Evolutionary conservation across 129 eudicot species (phyloP), one percentile per base, ranked within the genome.

Genomic region (Logfia minima): DNA sequence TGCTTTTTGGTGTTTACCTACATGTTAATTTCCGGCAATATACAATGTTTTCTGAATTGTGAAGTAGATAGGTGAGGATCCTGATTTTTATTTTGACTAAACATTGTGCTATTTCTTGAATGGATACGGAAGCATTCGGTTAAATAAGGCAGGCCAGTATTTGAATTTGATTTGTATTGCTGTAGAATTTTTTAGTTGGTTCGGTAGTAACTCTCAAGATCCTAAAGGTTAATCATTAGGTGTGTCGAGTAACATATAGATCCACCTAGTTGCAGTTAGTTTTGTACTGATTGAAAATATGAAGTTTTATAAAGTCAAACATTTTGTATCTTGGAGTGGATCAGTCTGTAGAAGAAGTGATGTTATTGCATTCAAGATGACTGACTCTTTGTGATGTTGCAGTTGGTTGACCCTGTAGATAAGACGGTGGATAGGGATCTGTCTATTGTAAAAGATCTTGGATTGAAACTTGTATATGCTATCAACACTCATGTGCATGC

Each of bases 401-500:
- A 94, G 98, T 78, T 91, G 86, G 85, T 91, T 84, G 97, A 94
- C 83, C 98, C 98, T 6, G 98, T 94, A 75, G 98, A 94, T 81
- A 94, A 59, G 82, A 91, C 96, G 1, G 91, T 87, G 80, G 98
- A 94, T 45, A 86, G 97, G 69, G 98, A 94, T 86, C 85, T 94
- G 24, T 83, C 96, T 68, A 85, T 93, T 77, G 74, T 94, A 68
- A 88, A 87, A 65, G 97, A 94, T 73, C 81, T 94, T 61, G 96
- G 98, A 21, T 76, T 94, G 84, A 94, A 94, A 83, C 97, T 94
- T 76, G 51, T 91, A 4, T 94, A 94, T 77, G 98, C 97, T 23
- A 81, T 93, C 83, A 93, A 93, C 82, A 93, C 98, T 23, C 98
- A 93, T 84, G 98, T 91, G 31, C 98, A 93, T 87, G 98, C 98